Evolutionary conservation across 441 rosid genomes (phyloP).

Genomic region (Euphorbia celastroides): DNA sequence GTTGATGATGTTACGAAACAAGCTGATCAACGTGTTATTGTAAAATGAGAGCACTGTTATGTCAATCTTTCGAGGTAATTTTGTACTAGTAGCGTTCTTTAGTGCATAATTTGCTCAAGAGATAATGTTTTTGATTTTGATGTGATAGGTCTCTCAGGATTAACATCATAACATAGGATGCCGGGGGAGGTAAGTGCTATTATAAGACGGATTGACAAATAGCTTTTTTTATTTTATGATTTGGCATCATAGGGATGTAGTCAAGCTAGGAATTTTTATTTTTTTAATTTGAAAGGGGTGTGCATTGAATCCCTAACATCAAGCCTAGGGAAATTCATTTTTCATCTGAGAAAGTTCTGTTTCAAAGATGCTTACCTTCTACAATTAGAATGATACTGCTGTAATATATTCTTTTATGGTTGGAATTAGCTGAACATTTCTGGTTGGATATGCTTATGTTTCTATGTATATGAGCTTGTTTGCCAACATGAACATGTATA

Average conservation of each 20-base stretch:
- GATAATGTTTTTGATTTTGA: background rate
- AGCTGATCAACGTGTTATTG: slow-evolving; percentile 21
- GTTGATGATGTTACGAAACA: slow-evolving; percentile 25
- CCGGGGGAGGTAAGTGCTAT: background rate
- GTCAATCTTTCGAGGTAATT: slow-evolving; percentile 20
- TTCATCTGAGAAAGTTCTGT: background rate
- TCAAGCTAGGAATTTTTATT: background rate
- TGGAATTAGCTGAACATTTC: background rate
- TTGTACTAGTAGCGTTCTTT: background rate
- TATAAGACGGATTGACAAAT: slow-evolving; percentile 3
- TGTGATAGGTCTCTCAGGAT: background rate
- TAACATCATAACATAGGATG: background rate
- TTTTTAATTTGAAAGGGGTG: background rate
- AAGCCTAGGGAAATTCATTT: background rate
- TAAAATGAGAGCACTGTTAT: slow-evolving; percentile 19
- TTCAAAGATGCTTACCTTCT: slow-evolving; percentile 10
- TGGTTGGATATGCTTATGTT: background rate
- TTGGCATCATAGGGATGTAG: slow-evolving; percentile 1
- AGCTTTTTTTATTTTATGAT: background rate
- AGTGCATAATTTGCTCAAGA: background rate
- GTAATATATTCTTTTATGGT: background rate
- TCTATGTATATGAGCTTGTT: background rate
- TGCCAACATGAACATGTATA: background rate
- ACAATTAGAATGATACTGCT: background rate
- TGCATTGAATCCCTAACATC: background rate